Base-by-base conservation (phyloP, 495 filamentous ascomycete species). In the Niebla homalea region DNA sequence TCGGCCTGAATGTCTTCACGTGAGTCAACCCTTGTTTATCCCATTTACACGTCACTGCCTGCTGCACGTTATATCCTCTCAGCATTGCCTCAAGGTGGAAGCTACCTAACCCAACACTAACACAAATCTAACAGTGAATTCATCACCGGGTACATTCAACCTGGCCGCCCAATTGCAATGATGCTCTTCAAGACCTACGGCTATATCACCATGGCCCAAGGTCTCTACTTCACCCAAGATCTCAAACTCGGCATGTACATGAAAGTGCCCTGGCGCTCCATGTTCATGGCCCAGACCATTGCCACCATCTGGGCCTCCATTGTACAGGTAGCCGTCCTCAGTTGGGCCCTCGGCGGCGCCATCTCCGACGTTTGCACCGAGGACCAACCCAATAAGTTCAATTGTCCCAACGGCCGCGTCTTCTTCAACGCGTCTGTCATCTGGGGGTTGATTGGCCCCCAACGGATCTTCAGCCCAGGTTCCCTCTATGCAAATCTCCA, bases 181-280 rank as follows among this genome's bases (percentile, higher is more conserved):
- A 87, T 82, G 79, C 63, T 80, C 41, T 82, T 82, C 67, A 55
- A 58, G 53, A 74, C 75, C 3, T 79, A 73, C 50, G 75, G 76
- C 14, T 78, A 77, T 48, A 77, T 81, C 36, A 73, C 69, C 35
- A 69, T 77, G 59, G 68, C 63, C 39, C 77, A 81, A 55, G 78
- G 71, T 14, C 63, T 79, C 45, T 68, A 62, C 49, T 80, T 74
- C 52, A 60, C 58, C 35, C 62, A 67, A 51, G 75, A 79, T 47
- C 55, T 79, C 35, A 78, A 80, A 52, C 56, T 77, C 14, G 78
- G 72, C 5, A 79, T 83, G 62, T 84, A 84, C 58, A 77, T 82
- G 71, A 84, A 84, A 57, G 63, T 83, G 5, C 78, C 80, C 0
- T 78, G 76, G 7, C 67, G 76, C 3, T 67, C 77, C 2, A 76